Percentiles rank a stretch among this genome's conserved stretches.
Evolutionary conservation across 805 yeast species (phyloP).

Genomic region (Dipodascus geniculatus): DNA sequence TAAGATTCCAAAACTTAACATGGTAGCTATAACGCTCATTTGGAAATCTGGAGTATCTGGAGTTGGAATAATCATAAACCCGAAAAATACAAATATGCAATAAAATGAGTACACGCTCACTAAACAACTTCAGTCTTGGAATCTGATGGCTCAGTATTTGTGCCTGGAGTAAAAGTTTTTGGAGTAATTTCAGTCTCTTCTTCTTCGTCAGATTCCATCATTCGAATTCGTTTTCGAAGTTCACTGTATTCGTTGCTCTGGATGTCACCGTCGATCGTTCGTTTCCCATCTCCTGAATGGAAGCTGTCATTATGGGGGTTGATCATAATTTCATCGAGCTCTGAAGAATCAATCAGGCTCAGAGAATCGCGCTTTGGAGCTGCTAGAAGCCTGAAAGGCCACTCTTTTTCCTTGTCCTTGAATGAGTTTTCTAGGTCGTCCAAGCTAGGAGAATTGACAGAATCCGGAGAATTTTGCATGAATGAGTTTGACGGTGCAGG

Average conservation of each 20-base stretch:
- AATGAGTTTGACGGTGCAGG: not conserved
- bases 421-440: not conserved
- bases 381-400: not conserved
- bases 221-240: conserved; percentile 15
- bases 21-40: too few relatives aligned
- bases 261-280: not conserved
- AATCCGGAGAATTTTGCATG: not conserved
- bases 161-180: too few relatives aligned
- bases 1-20: too few relatives aligned
- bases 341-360: conserved; percentile 11
- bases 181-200: not conserved
- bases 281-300: not conserved
- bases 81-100: too few relatives aligned
- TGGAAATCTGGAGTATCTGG: too few relatives aligned
- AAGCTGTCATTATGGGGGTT: not conserved
- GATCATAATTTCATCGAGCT: conserved; percentile 11
- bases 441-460: not conserved
- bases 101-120: too few relatives aligned
- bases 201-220: conserved; percentile 11
- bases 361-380: not conserved
- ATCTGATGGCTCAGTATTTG: too few relatives aligned
- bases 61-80: too few relatives aligned
- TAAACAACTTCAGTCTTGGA: too few relatives aligned
- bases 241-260: conserved; percentile 4
- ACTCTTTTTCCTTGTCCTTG: not conserved